These are phyloP conservation scores for Eruca vesicaria DNA, from an alignment of 441 rosid genomes.

Conservation along the genomic window DNA sequence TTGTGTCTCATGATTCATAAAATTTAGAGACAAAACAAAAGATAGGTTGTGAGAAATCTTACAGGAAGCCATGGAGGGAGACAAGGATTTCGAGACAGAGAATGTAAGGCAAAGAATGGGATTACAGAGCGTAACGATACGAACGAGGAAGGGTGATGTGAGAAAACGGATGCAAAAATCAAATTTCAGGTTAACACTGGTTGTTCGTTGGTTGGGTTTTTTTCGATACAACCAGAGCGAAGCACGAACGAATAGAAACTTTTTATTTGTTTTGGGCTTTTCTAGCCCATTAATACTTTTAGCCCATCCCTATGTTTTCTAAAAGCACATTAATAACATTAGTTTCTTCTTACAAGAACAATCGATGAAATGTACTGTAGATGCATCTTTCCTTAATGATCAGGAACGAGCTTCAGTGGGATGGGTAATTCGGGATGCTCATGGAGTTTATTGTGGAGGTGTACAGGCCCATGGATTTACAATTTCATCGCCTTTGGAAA, in stretches of 20 bases:
- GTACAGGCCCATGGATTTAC: too few species aligned
- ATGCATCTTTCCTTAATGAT: too few species aligned
- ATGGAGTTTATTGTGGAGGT: too few species aligned
- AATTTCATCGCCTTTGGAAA: too few species aligned
- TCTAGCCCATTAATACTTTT: neutral
- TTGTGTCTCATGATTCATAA: neutral
- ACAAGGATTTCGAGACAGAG: neutral
- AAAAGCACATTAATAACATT: too few species aligned
- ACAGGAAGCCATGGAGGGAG: constrained; percentile 68
- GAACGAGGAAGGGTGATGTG: constrained; percentile 15
- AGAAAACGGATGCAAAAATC: constrained; percentile 16
- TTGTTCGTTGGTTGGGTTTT: constrained; percentile 27
- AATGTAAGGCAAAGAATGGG: neutral
- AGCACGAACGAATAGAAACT: neutral
- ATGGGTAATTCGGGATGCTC: too few species aligned
- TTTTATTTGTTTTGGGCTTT: neutral
- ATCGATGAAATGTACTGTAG: too few species aligned
- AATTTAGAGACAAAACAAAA: constrained; percentile 8
- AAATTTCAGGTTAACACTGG: constrained; percentile 22
- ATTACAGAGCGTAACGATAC: constrained; percentile 13
- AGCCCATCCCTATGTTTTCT: too few species aligned
- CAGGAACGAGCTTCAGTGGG: too few species aligned
- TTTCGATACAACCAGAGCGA: neutral
- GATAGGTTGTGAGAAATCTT: constrained; percentile 31
- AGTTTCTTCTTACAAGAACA: too few species aligned